A percentile compares a stretch with the other conserved stretches of the same genome.
phyloP scores from a whole-genome alignment of 805 yeast species.

The Limtongozyma cylindracea region DNA sequence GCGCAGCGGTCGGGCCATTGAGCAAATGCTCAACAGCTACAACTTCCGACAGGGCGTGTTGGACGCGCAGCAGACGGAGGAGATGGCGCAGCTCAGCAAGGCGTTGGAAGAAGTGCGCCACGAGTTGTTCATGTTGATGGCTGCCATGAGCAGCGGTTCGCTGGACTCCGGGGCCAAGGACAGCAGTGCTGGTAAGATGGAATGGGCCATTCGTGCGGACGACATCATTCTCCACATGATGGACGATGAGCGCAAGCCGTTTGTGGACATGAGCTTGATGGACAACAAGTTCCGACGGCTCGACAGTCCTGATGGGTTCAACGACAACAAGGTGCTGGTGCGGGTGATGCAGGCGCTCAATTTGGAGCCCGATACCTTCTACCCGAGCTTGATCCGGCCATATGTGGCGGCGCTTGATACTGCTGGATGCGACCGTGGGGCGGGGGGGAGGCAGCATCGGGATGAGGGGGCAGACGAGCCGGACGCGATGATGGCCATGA shows the following conservation, averaged over 20 bases:
- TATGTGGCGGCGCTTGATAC: too few species aligned
- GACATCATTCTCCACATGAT: slow-evolving; percentile 13
- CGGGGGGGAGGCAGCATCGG: too few species aligned
- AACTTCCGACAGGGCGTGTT: slow-evolving; percentile 19
- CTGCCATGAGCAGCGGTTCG: slow-evolving; percentile 12
- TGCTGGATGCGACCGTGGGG: too few species aligned
- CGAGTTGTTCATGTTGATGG: slow-evolving; percentile 11
- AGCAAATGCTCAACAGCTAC: slow-evolving; percentile 17
- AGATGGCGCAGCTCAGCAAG: slow-evolving; percentile 11
- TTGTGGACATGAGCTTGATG: slow-evolving; percentile 12
- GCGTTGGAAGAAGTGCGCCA: slow-evolving; percentile 9
- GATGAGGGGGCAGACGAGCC: too few species aligned
- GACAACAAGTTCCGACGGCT: slow-evolving; percentile 9
- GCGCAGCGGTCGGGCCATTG: slow-evolving; percentile 14
- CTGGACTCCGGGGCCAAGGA: slow-evolving; percentile 2
- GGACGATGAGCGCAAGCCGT: slow-evolving; percentile 13
- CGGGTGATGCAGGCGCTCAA: slow-evolving; percentile 13
- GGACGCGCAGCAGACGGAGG: slow-evolving; percentile 20
- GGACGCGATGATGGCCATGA: too few species aligned
- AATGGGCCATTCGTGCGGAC: slow-evolving; percentile 14
- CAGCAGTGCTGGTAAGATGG: slow-evolving; percentile 7
- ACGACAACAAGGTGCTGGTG: slow-evolving; percentile 11
- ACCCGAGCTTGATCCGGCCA: too few species aligned
- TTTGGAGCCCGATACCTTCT: too few species aligned
- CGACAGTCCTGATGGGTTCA: slow-evolving; percentile 14